Percentiles rank a stretch among this genome's conserved stretches.
phyloP scores from a whole-genome alignment of 768 basidiomycete species.

The Inosperma sp. region DNA sequence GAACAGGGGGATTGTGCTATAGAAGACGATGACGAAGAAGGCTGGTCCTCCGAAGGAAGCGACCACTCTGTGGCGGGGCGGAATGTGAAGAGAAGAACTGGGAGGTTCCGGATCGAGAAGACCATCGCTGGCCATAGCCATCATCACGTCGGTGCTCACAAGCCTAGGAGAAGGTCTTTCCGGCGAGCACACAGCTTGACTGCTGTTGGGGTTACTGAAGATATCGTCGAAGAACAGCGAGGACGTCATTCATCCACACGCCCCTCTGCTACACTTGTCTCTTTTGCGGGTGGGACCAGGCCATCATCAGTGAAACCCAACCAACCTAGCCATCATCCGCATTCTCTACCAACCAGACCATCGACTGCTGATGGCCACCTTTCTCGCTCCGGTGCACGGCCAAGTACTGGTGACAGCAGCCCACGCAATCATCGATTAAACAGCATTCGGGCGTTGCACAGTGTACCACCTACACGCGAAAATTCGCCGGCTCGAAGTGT shows the following conservation, averaged over 20 bases:
- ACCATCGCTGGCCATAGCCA: too few species aligned
- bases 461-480: conserved; percentile 33
- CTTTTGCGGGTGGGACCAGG: conserved; percentile 10
- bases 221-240: conserved; percentile 7
- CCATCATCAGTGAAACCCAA: too few species aligned
- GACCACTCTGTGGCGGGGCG: conserved; percentile 17
- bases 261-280: conserved; percentile 4
- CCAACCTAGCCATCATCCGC: conserved; percentile 4
- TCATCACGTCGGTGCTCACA: conserved; percentile 5
- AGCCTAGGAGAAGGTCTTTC: not conserved
- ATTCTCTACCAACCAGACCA: conserved; percentile 1
- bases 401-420: conserved; percentile 24
- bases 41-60: conserved; percentile 59
- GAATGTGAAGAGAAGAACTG: too few species aligned
- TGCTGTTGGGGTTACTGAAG: not conserved
- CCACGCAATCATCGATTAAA: conserved; percentile 31
- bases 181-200: conserved; percentile 1
- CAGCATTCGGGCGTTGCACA: conserved; percentile 28
- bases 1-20: conserved; percentile 15
- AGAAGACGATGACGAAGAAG: conserved; percentile 52
- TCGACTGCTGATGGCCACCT: conserved; percentile 12
- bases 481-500: conserved; percentile 44
- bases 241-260: conserved; percentile 7
- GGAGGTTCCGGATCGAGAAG: too few species aligned
- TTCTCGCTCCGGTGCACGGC: conserved; percentile 14